phyloP scores from a whole-genome alignment of 2,329 filamentous ascomycete species.

The Phialophora tarda region DNA sequence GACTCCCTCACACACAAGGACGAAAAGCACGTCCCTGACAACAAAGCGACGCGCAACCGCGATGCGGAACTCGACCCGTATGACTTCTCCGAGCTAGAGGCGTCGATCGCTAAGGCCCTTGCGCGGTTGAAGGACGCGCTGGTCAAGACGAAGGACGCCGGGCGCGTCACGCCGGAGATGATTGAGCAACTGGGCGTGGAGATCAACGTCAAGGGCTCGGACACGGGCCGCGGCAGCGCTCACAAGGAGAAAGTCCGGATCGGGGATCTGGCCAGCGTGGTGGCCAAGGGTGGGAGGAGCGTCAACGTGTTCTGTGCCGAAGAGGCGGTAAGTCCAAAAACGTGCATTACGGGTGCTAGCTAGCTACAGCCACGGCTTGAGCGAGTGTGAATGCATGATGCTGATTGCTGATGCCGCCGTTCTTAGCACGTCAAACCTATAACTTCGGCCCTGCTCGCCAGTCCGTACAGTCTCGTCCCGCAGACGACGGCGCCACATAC shows the following conservation, averaged over 20 bases:
- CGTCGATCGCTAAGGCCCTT: constrained; percentile 60
- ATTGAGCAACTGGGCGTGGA: constrained; percentile 67
- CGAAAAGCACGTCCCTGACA: constrained; percentile 55
- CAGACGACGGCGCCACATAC: constrained; percentile 45
- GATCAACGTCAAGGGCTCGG: constrained; percentile 61
- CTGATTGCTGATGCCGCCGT: neutral
- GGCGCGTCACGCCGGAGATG: constrained; percentile 65
- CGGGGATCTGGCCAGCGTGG: constrained; percentile 69
- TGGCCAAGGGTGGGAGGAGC: constrained; percentile 66
- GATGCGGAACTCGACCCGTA: constrained; percentile 58
- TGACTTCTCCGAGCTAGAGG: constrained; percentile 65
- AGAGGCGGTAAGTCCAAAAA: constrained; percentile 58
- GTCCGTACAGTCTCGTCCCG: constrained; percentile 51
- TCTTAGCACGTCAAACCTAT: constrained; percentile 54
- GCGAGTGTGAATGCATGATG: neutral
- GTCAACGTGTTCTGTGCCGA: constrained; percentile 69
- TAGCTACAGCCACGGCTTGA: neutral
- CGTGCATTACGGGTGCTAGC: neutral
- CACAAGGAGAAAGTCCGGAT: constrained; percentile 55
- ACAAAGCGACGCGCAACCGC: constrained; percentile 48
- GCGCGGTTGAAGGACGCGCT: constrained; percentile 66
- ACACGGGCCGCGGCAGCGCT: constrained; percentile 44
- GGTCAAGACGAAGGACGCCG: constrained; percentile 66
- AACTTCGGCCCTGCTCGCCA: constrained; percentile 50
- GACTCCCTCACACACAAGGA: constrained; percentile 41